Evolutionary conservation across 208 protist species (phyloP), one percentile per base, ranked within the genome.

Genomic region (Angomonas deanei): DNA sequence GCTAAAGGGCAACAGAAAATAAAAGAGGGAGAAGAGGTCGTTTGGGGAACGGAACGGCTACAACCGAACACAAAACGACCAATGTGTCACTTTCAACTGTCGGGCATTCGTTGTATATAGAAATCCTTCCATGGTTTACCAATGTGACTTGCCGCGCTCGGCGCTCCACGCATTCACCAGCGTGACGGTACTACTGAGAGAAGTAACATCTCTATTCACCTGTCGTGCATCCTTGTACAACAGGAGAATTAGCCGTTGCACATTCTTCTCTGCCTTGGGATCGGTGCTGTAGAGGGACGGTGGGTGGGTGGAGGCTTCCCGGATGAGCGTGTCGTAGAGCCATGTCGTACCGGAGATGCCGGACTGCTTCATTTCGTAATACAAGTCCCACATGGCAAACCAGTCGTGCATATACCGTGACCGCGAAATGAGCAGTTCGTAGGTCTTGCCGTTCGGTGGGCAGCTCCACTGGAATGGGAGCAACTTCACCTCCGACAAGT

Each of bases 101-200:
- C n/a, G n/a, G n/a, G n/a, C n/a, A n/a, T n/a, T n/a, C n/a, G n/a
- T n/a, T n/a, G n/a, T n/a, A n/a, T n/a, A n/a, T n/a, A n/a, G n/a
- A n/a, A n/a, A n/a, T n/a, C n/a, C n/a, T n/a, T n/a, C n/a, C 15
- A 15, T 42, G 34, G 50, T 4, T 56, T 56, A 33, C 28, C 26
- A 56, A 6, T 10, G 26, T 24, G 3, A 30, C n/a, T 56, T 56
- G 66, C 3, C 21, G 30, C 69, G 36, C 75, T 49, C 68, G 66
- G 28, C 68, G 68, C 76, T 86, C 88, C 88, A 94, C 0, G 88
- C 84, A 33, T 91, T 91, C 11, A 94, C 67, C 17, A 94, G 46
- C 58, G 58, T 87, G 5, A 88, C 38, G 0, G 77, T 87, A 36
- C 54, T 73, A 5, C 65, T 65, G 5, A 91, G 57, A 5, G 80